Evolutionary conservation across 1,284 basidiomycete species (phyloP).

Genomic region (Papiliotrema flavescens): DNA sequence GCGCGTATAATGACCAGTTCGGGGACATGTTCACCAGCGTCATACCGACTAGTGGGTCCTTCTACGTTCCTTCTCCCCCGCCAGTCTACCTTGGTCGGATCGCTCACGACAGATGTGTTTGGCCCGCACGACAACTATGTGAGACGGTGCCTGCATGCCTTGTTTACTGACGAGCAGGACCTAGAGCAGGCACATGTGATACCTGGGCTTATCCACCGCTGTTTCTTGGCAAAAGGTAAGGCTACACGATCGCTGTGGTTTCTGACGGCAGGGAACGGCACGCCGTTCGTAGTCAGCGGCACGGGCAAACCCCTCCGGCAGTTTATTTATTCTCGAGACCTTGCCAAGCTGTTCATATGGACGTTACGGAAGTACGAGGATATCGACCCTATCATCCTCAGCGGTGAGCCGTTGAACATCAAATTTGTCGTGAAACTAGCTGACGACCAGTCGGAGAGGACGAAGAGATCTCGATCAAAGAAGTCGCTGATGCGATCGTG

Average conservation of each 20-base stretch:
- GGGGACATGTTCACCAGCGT: slow-evolving; percentile 86
- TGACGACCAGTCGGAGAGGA: slow-evolving; percentile 68
- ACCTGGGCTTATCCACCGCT: slow-evolving; percentile 83
- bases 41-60: slow-evolving; percentile 68
- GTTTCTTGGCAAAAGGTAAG: slow-evolving; percentile 77
- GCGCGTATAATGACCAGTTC: slow-evolving; percentile 85
- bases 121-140: slow-evolving; percentile 58
- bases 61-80: background rate
- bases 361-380: slow-evolving; percentile 79
- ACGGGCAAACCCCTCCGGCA: slow-evolving; percentile 83
- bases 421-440: background rate
- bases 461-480: slow-evolving; percentile 82
- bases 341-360: slow-evolving; percentile 91
- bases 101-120: slow-evolving; percentile 58
- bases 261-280: slow-evolving; percentile 62
- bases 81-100: background rate
- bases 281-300: slow-evolving; percentile 75
- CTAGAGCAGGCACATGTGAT: slow-evolving; percentile 87
- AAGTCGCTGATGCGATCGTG: slow-evolving; percentile 78
- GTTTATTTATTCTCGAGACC: slow-evolving; percentile 89
- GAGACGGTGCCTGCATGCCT: background rate
- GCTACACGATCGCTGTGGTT: slow-evolving; percentile 7
- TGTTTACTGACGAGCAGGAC: slow-evolving; percentile 48
- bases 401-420: slow-evolving; percentile 55
- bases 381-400: slow-evolving; percentile 83